Evolutionary conservation across 1,284 basidiomycete species (phyloP).

Genomic region (Coniferiporia weirii): DNA sequence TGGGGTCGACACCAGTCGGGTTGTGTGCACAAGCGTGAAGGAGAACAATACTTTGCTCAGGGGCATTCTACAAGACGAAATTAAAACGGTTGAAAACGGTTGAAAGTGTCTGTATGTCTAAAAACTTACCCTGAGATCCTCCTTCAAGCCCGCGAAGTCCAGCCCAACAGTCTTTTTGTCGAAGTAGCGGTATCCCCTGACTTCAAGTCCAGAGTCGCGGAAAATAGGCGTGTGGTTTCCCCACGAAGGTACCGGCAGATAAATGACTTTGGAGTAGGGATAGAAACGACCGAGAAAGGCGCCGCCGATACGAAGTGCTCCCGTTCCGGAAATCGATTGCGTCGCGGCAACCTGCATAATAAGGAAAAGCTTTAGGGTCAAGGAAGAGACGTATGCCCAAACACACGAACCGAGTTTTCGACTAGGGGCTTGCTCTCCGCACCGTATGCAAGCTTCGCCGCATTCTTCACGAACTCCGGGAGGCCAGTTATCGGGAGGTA

Average conservation of each 20-base stretch:
- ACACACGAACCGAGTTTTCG: slow-evolving; percentile 61
- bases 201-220: slow-evolving; percentile 91
- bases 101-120: background rate
- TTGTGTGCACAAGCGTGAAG: slow-evolving; percentile 96
- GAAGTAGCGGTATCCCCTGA: slow-evolving; percentile 92
- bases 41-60: slow-evolving; percentile 76
- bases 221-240: slow-evolving; percentile 91
- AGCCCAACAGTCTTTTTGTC: slow-evolving; percentile 92
- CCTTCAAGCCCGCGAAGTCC: slow-evolving; percentile 89
- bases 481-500: slow-evolving; percentile 97
- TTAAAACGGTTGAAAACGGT: background rate
- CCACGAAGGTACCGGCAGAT: slow-evolving; percentile 94
- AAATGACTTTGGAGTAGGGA: slow-evolving; percentile 84
- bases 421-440: slow-evolving; percentile 71
- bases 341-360: slow-evolving; percentile 77
- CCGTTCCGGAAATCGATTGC: slow-evolving; percentile 97
- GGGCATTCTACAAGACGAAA: slow-evolving; percentile 50
- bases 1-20: slow-evolving; percentile 97
- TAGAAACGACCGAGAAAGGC: slow-evolving; percentile 92
- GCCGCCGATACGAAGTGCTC: slow-evolving; percentile 94
- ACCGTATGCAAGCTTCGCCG: slow-evolving; percentile 91
- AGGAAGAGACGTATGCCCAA: slow-evolving; percentile 5
- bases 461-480: slow-evolving; percentile 82
- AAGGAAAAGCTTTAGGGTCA: background rate
- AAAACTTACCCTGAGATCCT: slow-evolving; percentile 66